Evolutionary conservation across 129 eudicot genomes (phyloP).

Genomic region (Pulicaria dysenterica): DNA sequence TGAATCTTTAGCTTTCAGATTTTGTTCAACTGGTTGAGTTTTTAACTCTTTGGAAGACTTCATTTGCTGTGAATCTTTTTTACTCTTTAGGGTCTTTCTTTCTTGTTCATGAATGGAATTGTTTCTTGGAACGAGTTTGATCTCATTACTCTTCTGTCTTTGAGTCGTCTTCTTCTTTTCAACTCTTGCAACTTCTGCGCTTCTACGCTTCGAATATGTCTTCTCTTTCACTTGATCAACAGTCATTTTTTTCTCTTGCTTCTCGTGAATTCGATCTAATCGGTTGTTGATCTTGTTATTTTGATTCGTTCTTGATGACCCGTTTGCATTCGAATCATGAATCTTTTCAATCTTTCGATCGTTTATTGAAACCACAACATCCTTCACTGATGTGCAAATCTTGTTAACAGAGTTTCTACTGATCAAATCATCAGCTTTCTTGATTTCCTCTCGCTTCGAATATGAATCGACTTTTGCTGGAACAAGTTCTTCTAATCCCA

Average conservation of each 20-base stretch:
- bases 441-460: constrained; percentile 30
- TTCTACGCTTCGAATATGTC: constrained; percentile 30
- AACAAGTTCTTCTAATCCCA: constrained; percentile 78
- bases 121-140: constrained; percentile 36
- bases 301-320: constrained; percentile 31
- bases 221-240: constrained; percentile 27
- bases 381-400: constrained; percentile 15
- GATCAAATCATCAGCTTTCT: constrained; percentile 21
- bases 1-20: constrained; percentile 32
- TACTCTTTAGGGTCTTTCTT: constrained; percentile 39
- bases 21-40: constrained; percentile 23
- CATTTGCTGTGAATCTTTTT: constrained; percentile 28
- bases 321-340: neutral
- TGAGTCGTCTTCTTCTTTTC: constrained; percentile 29
- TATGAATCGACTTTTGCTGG: constrained; percentile 37
- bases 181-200: constrained; percentile 27
- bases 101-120: constrained; percentile 37
- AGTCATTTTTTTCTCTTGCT: constrained; percentile 21
- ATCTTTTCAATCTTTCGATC: constrained; percentile 30
- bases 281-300: constrained; percentile 21
- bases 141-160: constrained; percentile 35
- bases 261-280: constrained; percentile 20
- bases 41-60: constrained; percentile 17
- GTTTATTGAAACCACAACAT: constrained; percentile 18
- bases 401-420: constrained; percentile 3